A percentile compares a stretch with the other conserved stretches of the same genome.
phyloP scores from a whole-genome alignment of 345 rosid species.

The Salix udensis region DNA sequence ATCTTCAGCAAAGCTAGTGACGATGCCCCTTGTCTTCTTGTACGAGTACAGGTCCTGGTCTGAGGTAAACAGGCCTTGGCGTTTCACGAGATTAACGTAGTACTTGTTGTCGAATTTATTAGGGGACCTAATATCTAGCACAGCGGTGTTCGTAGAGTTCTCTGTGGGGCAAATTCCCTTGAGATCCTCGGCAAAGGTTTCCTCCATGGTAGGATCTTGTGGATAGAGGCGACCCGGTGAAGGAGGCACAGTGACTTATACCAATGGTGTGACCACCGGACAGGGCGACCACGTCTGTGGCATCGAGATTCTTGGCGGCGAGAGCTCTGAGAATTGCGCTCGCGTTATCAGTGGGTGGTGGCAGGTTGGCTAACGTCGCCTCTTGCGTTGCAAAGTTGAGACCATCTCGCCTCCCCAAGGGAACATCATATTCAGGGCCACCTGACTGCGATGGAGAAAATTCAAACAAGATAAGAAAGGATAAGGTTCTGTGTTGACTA shows the following conservation, averaged over 20 bases:
- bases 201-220: constrained; percentile 73
- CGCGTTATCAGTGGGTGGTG: constrained; percentile 45
- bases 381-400: constrained; percentile 43
- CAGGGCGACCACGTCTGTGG: constrained; percentile 73
- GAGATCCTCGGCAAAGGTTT: constrained; percentile 53
- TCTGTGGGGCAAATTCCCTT: constrained; percentile 48
- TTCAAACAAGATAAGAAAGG: background rate
- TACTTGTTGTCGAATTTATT: constrained; percentile 77
- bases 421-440: constrained; percentile 71
- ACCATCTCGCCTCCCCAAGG: constrained; percentile 70
- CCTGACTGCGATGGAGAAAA: constrained; percentile 48
- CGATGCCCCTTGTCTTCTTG: constrained; percentile 50
- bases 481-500: too few relatives aligned
- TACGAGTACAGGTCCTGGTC: constrained; percentile 78
- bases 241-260: constrained; percentile 53
- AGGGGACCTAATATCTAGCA: constrained; percentile 59
- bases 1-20: constrained; percentile 54
- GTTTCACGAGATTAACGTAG: constrained; percentile 68
- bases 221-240: constrained; percentile 65
- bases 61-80: constrained; percentile 76
- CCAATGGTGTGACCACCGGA: constrained; percentile 95
- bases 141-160: constrained; percentile 39
- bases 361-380: constrained; percentile 54
- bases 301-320: constrained; percentile 42
- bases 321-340: constrained; percentile 38